A percentile compares a stretch with the other conserved stretches of the same genome.
Evolutionary conservation across 345 rosid genomes (phyloP).

Genomic region (Sisymbrium altissimum): DNA sequence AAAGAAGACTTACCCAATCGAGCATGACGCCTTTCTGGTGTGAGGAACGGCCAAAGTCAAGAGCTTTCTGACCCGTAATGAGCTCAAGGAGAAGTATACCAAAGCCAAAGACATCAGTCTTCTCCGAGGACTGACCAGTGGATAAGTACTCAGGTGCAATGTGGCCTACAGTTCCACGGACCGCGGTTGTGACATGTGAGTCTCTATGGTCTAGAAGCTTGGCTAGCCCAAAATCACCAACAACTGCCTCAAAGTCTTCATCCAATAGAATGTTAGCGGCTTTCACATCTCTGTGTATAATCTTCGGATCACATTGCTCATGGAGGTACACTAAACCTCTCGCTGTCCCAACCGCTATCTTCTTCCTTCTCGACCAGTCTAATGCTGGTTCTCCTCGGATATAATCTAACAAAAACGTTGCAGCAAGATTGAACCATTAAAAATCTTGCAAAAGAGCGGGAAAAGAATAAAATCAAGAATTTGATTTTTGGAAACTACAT

Average conservation of each 20-base stretch:
- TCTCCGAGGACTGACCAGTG: conserved; percentile 90
- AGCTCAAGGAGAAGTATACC: conserved; percentile 94
- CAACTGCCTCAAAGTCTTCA: conserved; percentile 94
- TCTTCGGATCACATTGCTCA: conserved; percentile 93
- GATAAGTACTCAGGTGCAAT: conserved; percentile 94
- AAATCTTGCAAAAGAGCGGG: not conserved
- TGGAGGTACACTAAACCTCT: conserved; percentile 84
- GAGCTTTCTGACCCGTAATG: conserved; percentile 83
- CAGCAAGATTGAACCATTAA: not conserved
- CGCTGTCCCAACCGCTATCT: conserved; percentile 87
- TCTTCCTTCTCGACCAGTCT: conserved; percentile 85
- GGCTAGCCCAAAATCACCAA: conserved; percentile 95
- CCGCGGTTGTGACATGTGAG: conserved; percentile 91
- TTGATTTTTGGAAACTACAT: conserved; percentile 3
- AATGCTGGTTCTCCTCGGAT: conserved; percentile 64
- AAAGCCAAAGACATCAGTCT: conserved; percentile 90
- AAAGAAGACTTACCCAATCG: conserved; percentile 64
- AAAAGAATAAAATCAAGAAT: not conserved
- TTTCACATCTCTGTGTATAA: conserved; percentile 92
- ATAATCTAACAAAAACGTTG: conserved; percentile 44
- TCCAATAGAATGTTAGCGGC: conserved; percentile 93
- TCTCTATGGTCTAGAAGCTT: conserved; percentile 95
- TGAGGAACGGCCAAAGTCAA: conserved; percentile 82
- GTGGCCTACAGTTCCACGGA: conserved; percentile 93
- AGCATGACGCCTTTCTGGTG: conserved; percentile 95